Evolutionary conservation across 2,329 filamentous ascomycete genomes (phyloP), one percentile per base, ranked within the genome.

Genomic region (Alternaria brassicae): DNA sequence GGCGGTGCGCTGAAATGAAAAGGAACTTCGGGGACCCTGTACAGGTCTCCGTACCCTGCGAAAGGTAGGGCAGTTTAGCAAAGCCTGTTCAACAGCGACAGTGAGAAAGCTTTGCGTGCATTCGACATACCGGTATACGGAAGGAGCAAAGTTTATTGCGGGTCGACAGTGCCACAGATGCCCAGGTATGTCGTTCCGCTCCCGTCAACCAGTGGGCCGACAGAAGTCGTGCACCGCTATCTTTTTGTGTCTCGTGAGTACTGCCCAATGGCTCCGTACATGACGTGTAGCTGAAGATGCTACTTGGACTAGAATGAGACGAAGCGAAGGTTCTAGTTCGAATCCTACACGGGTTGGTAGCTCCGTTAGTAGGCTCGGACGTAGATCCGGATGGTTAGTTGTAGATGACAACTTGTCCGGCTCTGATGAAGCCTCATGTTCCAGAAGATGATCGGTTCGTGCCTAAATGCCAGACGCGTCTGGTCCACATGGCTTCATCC

Each of bases 351-450:
- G 65, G 62, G 64, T 58, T 56, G 52, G 63, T 59, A 58, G 56
- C 56, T 65, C 66, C 63, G 64, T 65, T 67, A 60, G 61, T 37
- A 49, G 51, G 50, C 44, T 71, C 71, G 71, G 70, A 68, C 67
- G 66, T 58, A 69, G 67, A 74, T 75, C 72, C 73, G 67, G 65
- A 58, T 51, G 65, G 50, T 52, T 63, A 68, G 67, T 59, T 50
- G 48, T 57, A 50, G 51, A 53, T 57, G 37, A 58, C 58, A 60
- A 47, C 50, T 60, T 57, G 36, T 55, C 62, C 56, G 58, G 65
- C 54, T 62, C 51, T 65, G 51, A 59, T 53, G 51, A 65, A 49
- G 61, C 48, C 62, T 57, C 56, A 59, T 41, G 61, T 56, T 68
- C 62, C 58, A 66, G 59, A 62, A 62, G 55, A 51, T 55, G 61